Evolutionary conservation across 345 rosid species (phyloP).

Genomic region (Melaleuca alternifolia): DNA sequence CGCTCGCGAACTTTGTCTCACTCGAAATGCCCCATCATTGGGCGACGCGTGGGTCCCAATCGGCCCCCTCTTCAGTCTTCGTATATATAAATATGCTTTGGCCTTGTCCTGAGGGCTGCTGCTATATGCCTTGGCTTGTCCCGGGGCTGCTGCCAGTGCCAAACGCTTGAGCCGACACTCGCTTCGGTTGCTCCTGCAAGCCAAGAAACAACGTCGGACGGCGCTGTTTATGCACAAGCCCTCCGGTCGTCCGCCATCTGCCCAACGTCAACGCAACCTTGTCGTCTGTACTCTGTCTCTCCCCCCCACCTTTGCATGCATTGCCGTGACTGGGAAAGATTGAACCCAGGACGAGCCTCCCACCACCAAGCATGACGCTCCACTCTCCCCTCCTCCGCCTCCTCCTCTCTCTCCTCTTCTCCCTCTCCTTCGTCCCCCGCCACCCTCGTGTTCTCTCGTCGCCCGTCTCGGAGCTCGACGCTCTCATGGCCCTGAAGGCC

Average conservation of each 20-base stretch:
- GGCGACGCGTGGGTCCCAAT: neutral
- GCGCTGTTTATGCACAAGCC: neutral
- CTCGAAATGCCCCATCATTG: neutral
- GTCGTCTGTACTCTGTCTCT: neutral
- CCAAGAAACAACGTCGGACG: neutral
- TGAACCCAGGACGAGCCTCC: neutral
- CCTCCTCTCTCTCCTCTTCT: conserved; percentile 6
- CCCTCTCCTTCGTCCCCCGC: conserved; percentile 16
- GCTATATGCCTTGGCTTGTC: too few relatives aligned
- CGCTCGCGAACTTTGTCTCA: neutral
- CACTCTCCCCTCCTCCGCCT: neutral
- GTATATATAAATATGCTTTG: neutral
- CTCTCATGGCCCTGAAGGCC: conserved; percentile 66
- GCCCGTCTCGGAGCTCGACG: conserved; percentile 37
- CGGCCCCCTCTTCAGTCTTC: neutral
- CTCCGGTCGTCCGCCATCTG: neutral
- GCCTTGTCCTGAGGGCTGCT: too few relatives aligned
- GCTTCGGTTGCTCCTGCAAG: too few relatives aligned
- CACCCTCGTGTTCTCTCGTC: conserved; percentile 20
- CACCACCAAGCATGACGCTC: neutral
- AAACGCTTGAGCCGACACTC: neutral
- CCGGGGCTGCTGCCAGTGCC: neutral
- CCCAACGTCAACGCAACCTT: neutral
- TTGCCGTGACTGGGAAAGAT: neutral
- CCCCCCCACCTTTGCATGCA: neutral